Evolutionary conservation across 2,329 filamentous ascomycete genomes (phyloP), one percentile per base, ranked within the genome.

Genomic region (Domatiomyces globalis): DNA sequence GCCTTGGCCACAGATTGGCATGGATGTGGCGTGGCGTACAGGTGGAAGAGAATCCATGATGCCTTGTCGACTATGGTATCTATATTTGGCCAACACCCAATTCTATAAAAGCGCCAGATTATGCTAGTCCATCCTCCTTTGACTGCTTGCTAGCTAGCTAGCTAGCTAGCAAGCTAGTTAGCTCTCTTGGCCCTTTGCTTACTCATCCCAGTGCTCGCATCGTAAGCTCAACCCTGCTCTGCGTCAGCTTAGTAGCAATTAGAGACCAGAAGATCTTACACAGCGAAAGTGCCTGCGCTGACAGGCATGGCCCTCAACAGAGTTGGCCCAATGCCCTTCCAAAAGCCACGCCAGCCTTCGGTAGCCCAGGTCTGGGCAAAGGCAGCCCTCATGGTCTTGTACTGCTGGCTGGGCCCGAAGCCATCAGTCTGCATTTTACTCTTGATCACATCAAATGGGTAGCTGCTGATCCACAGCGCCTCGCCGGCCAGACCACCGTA

Each of bases 341-440:
- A 96, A 73, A 98, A 96, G 0, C 89, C 92, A 43, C 79, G 72
- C 60, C 81, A 63, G 0, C 92, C 92, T 69, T 94, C 88, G 5
- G 71, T 74, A 54, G 76, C 77, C 73, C 78, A 94, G 1, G 84
- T 94, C 74, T 94, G 81, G 53, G 74, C 77, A 69, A 96, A 94
- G 72, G 87, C 94, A 69, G 94, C 85, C 49, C 83, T 78, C 90
- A 95, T 95, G 51, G 74, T 83, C 66, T 73, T 79, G 71, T 85
- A 98, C 65, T 76, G 77, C 73, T 83, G 81, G 56, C 77, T 71
- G 47, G 67, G 68, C 2, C 86, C 87, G 65, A 95, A 92, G 0
- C 86, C 89, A 70, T 98, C 92, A 53, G 84, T 95, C 78, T 98
- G 92, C 90, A 96, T 95, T 79, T 95, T 96, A 71, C 87, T 95